These are phyloP conservation scores for Kwoniella dejecticola DNA, from an alignment of 768 basidiomycete genomes.

Conservation along the genomic window DNA sequence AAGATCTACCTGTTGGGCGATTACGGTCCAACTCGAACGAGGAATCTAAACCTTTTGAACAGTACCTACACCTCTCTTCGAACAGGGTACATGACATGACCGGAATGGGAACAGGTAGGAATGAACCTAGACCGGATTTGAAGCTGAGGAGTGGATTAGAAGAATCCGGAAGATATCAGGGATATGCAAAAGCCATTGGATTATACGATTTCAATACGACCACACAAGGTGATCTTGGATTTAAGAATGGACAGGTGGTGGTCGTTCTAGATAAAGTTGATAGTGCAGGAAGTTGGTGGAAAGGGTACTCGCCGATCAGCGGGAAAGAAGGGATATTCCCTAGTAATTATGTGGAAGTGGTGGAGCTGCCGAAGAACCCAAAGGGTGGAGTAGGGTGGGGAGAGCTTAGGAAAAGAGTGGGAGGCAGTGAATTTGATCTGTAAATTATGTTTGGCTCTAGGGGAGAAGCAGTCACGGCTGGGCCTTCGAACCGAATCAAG, in stretches of 20 bases:
- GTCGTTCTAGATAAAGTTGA: constrained; percentile 71
- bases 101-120: background rate
- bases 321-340: constrained; percentile 46
- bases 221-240: constrained; percentile 72
- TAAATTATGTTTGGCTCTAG: constrained; percentile 8
- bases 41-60: constrained; percentile 21
- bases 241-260: constrained; percentile 67
- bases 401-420: constrained; percentile 37
- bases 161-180: constrained; percentile 17
- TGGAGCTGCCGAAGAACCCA: constrained; percentile 38
- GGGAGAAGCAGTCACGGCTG: too few relatives aligned
- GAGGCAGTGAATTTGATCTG: constrained; percentile 34
- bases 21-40: constrained; percentile 13
- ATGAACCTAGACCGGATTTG: constrained; percentile 22
- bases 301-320: constrained; percentile 15
- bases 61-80: constrained; percentile 2
- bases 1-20: constrained; percentile 19
- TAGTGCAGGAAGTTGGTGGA: constrained; percentile 45
- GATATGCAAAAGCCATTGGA: constrained; percentile 64
- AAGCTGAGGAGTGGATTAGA: constrained; percentile 23
- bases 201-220: constrained; percentile 74
- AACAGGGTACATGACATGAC: background rate
- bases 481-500: too few relatives aligned
- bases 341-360: constrained; percentile 45
- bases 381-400: constrained; percentile 36